Evolutionary conservation across 371 early-diverging fungal genomes (phyloP).

Genomic region (Syncephalastrum contaminatum): DNA sequence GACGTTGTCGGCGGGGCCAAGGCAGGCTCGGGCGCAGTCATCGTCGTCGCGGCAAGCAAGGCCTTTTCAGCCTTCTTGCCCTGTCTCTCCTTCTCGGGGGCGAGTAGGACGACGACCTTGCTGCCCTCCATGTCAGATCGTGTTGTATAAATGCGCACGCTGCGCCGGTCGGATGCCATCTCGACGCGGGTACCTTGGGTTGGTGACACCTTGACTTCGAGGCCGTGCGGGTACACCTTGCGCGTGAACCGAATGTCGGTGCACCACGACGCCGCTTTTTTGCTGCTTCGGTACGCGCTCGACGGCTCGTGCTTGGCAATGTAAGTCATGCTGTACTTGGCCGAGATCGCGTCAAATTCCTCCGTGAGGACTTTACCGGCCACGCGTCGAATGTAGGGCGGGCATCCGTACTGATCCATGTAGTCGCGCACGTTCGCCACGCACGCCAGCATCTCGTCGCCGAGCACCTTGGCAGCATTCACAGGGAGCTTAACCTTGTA

Average conservation of each 20-base stretch:
- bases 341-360: conserved; percentile 25
- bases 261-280: conserved; percentile 25
- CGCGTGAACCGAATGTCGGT: conserved; percentile 44
- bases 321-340: conserved; percentile 15
- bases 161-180: conserved; percentile 21
- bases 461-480: conserved; percentile 30
- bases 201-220: conserved; percentile 37
- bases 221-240: conserved; percentile 36
- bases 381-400: conserved; percentile 52
- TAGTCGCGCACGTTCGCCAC: conserved; percentile 38
- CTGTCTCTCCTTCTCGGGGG: conserved; percentile 1
- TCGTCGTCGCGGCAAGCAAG: conserved; percentile 6
- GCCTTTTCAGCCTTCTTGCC: conserved; percentile 3
- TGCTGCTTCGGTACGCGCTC: conserved; percentile 25
- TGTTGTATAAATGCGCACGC: conserved; percentile 37
- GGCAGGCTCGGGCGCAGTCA: conserved; percentile 2
- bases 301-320: conserved; percentile 47
- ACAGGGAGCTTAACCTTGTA: conserved; percentile 37
- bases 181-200: conserved; percentile 27
- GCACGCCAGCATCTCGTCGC: conserved; percentile 33
- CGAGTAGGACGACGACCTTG: conserved; percentile 28
- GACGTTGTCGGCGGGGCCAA: background rate
- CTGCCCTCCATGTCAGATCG: conserved; percentile 39
- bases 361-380: conserved; percentile 45
- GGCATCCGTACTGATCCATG: conserved; percentile 48